These are phyloP conservation scores for Solanum verrucosum DNA, from an alignment of 257 asterid species.

Conservation along the genomic window DNA sequence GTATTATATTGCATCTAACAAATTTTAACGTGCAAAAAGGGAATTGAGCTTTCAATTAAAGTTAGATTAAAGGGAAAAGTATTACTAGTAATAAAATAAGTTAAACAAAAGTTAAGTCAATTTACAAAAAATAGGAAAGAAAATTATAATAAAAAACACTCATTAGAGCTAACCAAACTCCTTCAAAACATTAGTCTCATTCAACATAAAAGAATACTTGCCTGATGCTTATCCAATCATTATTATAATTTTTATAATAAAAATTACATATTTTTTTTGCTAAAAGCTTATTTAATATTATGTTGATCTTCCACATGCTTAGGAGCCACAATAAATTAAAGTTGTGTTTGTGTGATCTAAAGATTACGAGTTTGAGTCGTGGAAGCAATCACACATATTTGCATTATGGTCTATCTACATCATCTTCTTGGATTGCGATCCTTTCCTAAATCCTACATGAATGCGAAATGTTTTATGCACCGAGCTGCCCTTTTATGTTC, in stretches of 20 bases:
- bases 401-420: background rate
- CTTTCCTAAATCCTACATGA: background rate
- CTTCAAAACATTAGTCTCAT: background rate
- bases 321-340: no score
- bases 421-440: fast-evolving
- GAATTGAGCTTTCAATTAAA: no score
- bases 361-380: background rate
- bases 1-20: no score
- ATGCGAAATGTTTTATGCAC: fast-evolving
- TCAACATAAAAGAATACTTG: background rate
- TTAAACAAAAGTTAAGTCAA: no score
- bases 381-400: background rate
- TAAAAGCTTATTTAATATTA: background rate
- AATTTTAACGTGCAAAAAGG: no score
- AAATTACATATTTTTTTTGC: no score
- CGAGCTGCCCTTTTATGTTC: background rate
- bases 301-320: no score
- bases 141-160: background rate
- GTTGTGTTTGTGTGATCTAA: background rate
- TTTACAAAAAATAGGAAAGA: background rate
- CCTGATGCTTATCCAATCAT: background rate
- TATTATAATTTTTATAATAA: background rate
- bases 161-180: background rate
- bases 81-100: no score
- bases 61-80: background rate